Percentiles rank a stretch among this genome's conserved stretches.
phyloP scores from a whole-genome alignment of 352 stramenopile genomes.

The Pythium volutum region DNA sequence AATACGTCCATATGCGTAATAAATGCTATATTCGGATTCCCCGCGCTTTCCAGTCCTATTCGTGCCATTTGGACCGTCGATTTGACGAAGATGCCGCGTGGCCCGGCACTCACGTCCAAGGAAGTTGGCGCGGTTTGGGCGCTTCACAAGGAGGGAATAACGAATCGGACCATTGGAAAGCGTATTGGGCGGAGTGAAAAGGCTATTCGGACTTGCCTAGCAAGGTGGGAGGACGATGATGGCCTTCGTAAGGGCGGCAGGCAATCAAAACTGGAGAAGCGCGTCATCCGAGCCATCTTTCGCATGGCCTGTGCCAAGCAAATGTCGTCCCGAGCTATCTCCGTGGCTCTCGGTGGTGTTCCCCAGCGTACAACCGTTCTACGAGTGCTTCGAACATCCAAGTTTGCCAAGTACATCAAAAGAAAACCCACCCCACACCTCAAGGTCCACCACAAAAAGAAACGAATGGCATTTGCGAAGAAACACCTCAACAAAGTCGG shows the following conservation, averaged over 20 bases:
- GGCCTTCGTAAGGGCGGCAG: neutral
- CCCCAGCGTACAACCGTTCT: neutral
- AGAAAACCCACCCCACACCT: neutral
- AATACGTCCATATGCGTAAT: too few species aligned
- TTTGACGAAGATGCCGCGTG: too few species aligned
- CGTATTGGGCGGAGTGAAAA: neutral
- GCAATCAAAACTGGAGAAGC: neutral
- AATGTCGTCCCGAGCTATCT: neutral
- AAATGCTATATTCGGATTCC: too few species aligned
- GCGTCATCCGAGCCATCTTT: neutral
- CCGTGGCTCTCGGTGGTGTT: neutral
- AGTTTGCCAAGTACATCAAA: constrained; percentile 1
- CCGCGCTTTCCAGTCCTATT: too few species aligned
- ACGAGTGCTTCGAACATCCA: neutral
- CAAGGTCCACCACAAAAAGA: neutral
- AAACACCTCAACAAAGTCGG: neutral
- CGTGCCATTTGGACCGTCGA: too few species aligned
- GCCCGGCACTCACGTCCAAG: too few species aligned
- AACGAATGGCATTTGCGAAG: neutral
- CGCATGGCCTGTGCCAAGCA: neutral
- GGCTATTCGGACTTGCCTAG: neutral
- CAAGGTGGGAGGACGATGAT: neutral
- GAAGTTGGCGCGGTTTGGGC: too few species aligned
- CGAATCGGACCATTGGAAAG: too few species aligned
- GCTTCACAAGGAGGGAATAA: too few species aligned